Evolutionary conservation across 108 stramenopile genomes (phyloP), one percentile per base, ranked within the genome.

Genomic region (Epipyxis sp.): DNA sequence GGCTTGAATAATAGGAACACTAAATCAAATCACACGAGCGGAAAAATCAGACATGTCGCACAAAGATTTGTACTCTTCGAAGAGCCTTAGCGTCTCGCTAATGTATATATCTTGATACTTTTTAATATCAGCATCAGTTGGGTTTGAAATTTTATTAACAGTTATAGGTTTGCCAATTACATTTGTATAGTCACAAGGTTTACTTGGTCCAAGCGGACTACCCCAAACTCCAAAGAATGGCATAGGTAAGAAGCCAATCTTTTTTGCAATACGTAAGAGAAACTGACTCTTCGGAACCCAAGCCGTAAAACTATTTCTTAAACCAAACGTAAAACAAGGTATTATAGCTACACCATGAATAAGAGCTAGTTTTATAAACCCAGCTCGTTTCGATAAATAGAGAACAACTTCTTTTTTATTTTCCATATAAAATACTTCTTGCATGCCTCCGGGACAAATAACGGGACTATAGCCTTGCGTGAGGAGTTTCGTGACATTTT

Each of bases 401-500:
- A 74, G 34, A 10, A 74, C 71, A 27, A 3, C 3, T 37, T 74
- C 71, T 27, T 27, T 27, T 10, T 20, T 3, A 37, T 74, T 74
- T 27, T 6, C 32, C 20, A 74, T 13, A 42, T 34, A 39, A 10
- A 42, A 27, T 10, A 6, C 6, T 37, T 74, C 71, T 27, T 74
- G 71, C 25, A 37, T 42, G 3, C 71, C 71, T 10, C 71, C 71
- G 3, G 71, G 71, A 37, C 71, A 74, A 42, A 74, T 74, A 37
- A 29, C 10, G 6, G 42, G 50, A 27, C 32, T 34, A 57, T 43
- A 74, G 3, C 34, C 34, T 10, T 32, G 71, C 3, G 3, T 27
- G 3, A 74, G 20, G 3, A 20, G 25, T 27, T 32, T 27, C 3
- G 6, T 27, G 6, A 74, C 3, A 13, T 39, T 6, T 29, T 46